Percentiles rank a stretch among this genome's conserved stretches.
Conservation (phyloP, 495 filamentous ascomycete genomes). For the Astrothelium macrocarpum region DNA sequence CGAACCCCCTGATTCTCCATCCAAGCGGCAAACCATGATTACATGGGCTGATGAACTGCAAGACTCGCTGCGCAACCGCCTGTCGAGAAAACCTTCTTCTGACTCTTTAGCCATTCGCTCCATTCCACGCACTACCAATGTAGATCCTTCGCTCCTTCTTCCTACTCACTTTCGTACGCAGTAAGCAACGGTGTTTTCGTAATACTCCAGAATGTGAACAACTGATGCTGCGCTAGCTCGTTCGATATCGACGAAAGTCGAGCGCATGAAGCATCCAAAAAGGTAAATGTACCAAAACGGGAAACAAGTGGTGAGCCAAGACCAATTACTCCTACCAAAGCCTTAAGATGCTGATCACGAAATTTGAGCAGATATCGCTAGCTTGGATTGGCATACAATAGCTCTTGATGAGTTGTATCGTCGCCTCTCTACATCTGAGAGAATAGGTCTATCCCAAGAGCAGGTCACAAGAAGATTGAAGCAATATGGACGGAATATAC, state of each 20-base stretch:
- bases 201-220: not conserved
- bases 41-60: not conserved
- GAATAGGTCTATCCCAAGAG: slow-evolving; percentile 19
- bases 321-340: not conserved
- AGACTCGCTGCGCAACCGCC: not conserved
- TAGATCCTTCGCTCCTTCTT: not conserved
- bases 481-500: slow-evolving; percentile 26
- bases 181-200: not conserved
- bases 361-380: not conserved
- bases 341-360: not conserved
- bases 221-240: not conserved
- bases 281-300: not conserved
- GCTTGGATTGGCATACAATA: slow-evolving; percentile 23
- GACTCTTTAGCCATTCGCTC: not conserved
- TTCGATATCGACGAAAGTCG: not conserved
- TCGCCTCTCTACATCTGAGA: slow-evolving; percentile 11
- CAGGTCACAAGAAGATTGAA: slow-evolving; percentile 22
- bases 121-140: not conserved
- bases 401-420: slow-evolving; percentile 21
- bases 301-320: not conserved
- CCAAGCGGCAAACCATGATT: not conserved
- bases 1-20: not conserved
- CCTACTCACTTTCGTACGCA: not conserved
- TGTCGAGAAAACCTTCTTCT: not conserved
- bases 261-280: not conserved